Evolutionary conservation across 305 asterid species (phyloP).

Genomic region (Solanum hybrid): DNA sequence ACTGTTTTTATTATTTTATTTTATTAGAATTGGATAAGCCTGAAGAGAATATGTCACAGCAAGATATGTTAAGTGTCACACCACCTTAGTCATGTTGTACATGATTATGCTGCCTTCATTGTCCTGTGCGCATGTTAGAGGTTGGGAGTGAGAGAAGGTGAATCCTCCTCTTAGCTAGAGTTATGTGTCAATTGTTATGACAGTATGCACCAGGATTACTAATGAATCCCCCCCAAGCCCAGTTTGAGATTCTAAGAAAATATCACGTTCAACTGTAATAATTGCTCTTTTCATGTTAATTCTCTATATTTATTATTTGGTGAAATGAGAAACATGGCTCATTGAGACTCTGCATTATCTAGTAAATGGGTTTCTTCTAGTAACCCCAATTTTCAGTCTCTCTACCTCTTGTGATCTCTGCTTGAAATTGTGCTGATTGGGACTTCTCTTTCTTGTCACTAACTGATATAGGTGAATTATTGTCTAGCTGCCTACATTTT

Average conservation of each 20-base stretch:
- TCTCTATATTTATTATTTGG: not conserved
- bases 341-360: not conserved
- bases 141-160: not conserved
- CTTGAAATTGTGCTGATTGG: not conserved
- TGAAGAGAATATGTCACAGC: not conserved
- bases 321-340: not conserved
- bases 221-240: not conserved
- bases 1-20: not conserved
- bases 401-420: not conserved
- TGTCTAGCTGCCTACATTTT: not conserved
- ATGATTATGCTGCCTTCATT: not conserved
- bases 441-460: not conserved
- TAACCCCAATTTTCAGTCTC: not conserved
- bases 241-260: not conserved
- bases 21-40: not conserved
- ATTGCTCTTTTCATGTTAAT: not conserved
- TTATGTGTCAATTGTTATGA: not conserved
- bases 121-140: not conserved
- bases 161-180: not conserved
- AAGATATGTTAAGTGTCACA: not conserved
- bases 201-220: not conserved
- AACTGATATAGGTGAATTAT: not conserved
- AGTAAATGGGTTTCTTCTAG: not conserved
- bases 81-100: not conserved
- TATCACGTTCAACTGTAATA: not conserved